Evolutionary conservation across 129 eudicot genomes (phyloP), one percentile per base, ranked within the genome.

Genomic region (Rutidosis leptorrhynchoides): DNA sequence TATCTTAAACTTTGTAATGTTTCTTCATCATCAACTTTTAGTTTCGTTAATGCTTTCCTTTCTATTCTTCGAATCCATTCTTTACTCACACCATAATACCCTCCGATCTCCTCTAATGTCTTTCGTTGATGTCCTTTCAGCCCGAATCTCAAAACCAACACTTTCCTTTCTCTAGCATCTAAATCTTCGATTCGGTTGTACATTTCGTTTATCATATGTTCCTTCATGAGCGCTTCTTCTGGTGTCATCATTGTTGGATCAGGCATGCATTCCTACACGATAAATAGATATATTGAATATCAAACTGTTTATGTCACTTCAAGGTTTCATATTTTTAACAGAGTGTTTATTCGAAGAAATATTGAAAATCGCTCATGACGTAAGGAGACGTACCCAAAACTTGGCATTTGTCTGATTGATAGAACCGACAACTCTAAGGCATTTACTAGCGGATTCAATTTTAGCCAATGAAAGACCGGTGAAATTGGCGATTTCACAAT

Each of bases 1-100:
- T 81, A 82, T 74, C 72, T 87, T 56, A 91, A 72, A 77, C 70
- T 70, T 72, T 66, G 77, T 56, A 72, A 71, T 37, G 84, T 71
- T 40, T 77, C 83, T 65, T 73, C 84, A 49, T 77, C 83, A n/a
- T 73, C 81, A 9, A 79, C 61, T 74, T 82, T 77, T 32, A 91
- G 69, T 78, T 91, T 87, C 35, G 84, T 75, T 28, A 91, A 65
- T 16, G 97, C 97, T 33, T 49, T 65, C 61, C 69, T 84, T 68
- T 91, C 96, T 80, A 87, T 77, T 78, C 78, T 76, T 24, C 97
- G 80, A 58, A 85, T 83, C 97, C 97, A 91, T 76, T 91, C 97
- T 81, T 87, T 91, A 77, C 94, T 91, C 21, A 91, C 96, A 58
- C 78, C 32, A 68, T 76, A 77, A 1, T 61, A 78, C 76, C 77